phyloP scores from a whole-genome alignment of 306 rosid genomes.

The Vigna hirtella region DNA sequence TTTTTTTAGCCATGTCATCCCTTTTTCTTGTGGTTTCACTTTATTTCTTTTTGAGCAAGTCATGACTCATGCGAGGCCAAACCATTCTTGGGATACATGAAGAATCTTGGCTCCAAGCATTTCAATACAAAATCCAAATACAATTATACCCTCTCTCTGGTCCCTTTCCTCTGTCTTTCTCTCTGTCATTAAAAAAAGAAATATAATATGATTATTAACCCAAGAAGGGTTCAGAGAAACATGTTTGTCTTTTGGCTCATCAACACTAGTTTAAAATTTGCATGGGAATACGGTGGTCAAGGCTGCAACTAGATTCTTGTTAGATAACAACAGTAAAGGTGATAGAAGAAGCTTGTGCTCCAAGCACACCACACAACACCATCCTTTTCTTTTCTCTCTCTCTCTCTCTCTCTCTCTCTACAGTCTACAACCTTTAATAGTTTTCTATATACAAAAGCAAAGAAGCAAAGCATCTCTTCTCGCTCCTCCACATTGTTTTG shows the following conservation, averaged over 20 bases:
- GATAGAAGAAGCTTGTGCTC: slow-evolving; percentile 67
- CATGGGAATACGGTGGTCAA: slow-evolving; percentile 60
- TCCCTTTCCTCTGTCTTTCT: slow-evolving; percentile 36
- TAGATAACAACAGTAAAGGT: slow-evolving; percentile 45
- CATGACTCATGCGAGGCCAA: slow-evolving; percentile 22
- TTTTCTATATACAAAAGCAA: slow-evolving; percentile 58
- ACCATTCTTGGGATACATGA: slow-evolving; percentile 50
- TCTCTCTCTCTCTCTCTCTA: slow-evolving; percentile 44
- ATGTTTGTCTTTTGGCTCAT: slow-evolving; percentile 39
- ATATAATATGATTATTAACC: slow-evolving; percentile 38
- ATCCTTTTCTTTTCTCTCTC: slow-evolving; percentile 25
- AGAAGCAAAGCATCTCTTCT: slow-evolving; percentile 73
- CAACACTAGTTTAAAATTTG: slow-evolving; percentile 48
- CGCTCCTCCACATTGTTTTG: slow-evolving; percentile 57
- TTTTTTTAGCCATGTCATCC: slow-evolving; percentile 21
- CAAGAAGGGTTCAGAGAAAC: slow-evolving; percentile 59
- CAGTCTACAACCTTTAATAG: slow-evolving; percentile 11
- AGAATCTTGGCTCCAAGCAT: slow-evolving; percentile 53
- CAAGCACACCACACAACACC: slow-evolving; percentile 52
- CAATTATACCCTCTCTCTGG: slow-evolving; percentile 46
- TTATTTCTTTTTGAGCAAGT: slow-evolving; percentile 39
- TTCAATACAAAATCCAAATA: slow-evolving; percentile 60
- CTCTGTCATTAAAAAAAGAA: not conserved
- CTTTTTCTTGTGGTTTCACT: slow-evolving; percentile 35
- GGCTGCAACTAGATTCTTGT: slow-evolving; percentile 54